Percentiles rank a stretch among this genome's conserved stretches.
Evolutionary conservation across 805 yeast species (phyloP).

Genomic region (Kodamaea kaohsiungensis): DNA sequence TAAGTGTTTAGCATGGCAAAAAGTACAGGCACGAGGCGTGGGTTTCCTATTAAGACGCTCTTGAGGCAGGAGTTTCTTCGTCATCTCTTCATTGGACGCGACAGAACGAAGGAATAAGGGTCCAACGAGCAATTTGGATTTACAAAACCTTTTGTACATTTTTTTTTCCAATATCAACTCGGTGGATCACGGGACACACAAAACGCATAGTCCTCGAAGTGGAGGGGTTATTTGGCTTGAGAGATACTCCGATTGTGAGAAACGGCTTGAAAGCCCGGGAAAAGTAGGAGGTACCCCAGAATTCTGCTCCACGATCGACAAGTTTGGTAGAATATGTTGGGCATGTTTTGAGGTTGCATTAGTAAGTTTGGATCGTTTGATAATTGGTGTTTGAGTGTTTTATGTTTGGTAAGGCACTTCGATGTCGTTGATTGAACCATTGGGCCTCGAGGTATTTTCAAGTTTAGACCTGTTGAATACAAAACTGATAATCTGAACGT

Average conservation of each 20-base stretch:
- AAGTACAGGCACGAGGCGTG: slow-evolving; percentile 66
- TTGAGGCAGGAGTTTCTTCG: slow-evolving; percentile 56
- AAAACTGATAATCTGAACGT: too few relatives aligned
- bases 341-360: neutral
- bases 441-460: too few relatives aligned
- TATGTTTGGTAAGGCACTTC: too few relatives aligned
- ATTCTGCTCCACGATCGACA: neutral
- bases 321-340: neutral
- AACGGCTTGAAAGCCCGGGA: slow-evolving; percentile 1
- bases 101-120: neutral
- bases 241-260: neutral
- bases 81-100: slow-evolving; percentile 45
- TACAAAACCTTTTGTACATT: neutral
- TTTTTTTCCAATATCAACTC: neutral
- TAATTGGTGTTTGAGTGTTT: too few relatives aligned
- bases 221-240: neutral
- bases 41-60: slow-evolving; percentile 60
- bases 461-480: too few relatives aligned
- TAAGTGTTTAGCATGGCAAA: slow-evolving; percentile 71
- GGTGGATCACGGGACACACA: slow-evolving; percentile 4
- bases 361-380: too few relatives aligned
- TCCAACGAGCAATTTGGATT: neutral
- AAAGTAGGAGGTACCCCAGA: slow-evolving; percentile 2
- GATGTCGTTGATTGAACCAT: too few relatives aligned
- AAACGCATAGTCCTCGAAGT: neutral